A percentile compares a stretch with the other conserved stretches of the same genome.
phyloP scores from a whole-genome alignment of 768 basidiomycete species.

The Pholiota molesta region DNA sequence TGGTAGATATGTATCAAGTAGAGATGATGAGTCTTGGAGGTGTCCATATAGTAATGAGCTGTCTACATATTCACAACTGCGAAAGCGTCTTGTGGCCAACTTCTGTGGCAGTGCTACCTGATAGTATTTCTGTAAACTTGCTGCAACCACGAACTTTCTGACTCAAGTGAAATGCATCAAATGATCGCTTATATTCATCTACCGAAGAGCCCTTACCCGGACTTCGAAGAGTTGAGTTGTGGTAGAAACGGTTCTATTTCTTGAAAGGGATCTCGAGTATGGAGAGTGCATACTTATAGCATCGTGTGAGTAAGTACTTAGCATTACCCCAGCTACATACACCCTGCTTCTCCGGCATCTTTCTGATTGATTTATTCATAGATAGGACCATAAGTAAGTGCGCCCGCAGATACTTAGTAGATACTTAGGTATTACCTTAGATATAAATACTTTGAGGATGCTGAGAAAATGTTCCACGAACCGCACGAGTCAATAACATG shows the following conservation, averaged over 20 bases:
- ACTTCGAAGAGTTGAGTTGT: background rate
- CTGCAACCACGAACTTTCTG: background rate
- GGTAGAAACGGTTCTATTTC: background rate
- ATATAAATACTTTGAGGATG: slow-evolving; percentile 1
- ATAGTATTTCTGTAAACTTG: background rate
- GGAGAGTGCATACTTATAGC: background rate
- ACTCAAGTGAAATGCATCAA: background rate
- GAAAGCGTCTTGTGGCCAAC: no score
- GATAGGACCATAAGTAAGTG: background rate
- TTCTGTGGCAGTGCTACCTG: no score
- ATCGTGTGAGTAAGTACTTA: background rate
- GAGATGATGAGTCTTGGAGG: no score
- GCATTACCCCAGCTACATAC: slow-evolving; percentile 4
- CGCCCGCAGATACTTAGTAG: background rate
- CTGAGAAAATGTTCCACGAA: slow-evolving; percentile 1
- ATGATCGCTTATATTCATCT: background rate
- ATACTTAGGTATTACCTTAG: slow-evolving; percentile 3
- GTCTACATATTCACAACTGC: no score
- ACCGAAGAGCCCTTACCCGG: background rate
- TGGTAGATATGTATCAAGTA: no score
- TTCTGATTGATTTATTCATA: slow-evolving; percentile 1
- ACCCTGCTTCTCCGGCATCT: slow-evolving; percentile 9
- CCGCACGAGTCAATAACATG: slow-evolving; percentile 5
- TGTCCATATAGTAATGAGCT: no score
- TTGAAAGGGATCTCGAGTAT: background rate